Evolutionary conservation across 306 rosid genomes (phyloP), one percentile per base, ranked within the genome.

Genomic region (Prunus salicina): DNA sequence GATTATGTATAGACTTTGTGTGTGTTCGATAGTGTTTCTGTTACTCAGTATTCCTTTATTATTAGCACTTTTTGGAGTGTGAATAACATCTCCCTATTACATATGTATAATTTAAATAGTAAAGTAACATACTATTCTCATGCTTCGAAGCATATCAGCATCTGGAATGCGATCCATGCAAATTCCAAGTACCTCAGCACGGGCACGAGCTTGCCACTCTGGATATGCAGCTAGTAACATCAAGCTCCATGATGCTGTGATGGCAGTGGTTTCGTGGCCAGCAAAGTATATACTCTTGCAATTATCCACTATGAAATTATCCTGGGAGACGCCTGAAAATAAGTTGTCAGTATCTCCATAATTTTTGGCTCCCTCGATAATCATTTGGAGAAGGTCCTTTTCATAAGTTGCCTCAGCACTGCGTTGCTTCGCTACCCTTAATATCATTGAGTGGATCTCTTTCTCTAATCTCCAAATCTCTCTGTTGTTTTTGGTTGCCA

Each of bases 351-450:
- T 47, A n/a, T 71, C 77, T 5, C 70, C 80, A 1, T 18, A 60
- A 34, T 38, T 80, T 79, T 74, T 58, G 22, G 92, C 89, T 45
- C 95, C 89, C 51, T 93, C 83, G 3, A 89, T 76, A 74, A 93
- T 85, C 96, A 85, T 91, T 71, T 91, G 97, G 18, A 93, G 58
- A 15, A 93, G 91, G 78, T 91, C 96, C 70, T 89, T 73, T 73
- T 86, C 92, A 62, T 64, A 27, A 30, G 79, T 72, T 38, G 68
- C 77, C 30, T 68, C 73, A 18, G 41, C 65, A 1, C 43, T 28
- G 66, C 88, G 90, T 38, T 85, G 82, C 18, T 86, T 84, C 65
- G 84, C 84, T 67, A 89, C 81, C 78, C 45, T 72, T 56, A 67
- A 63, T 76, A 93, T 85, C 78, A 45, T 82, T 2, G 91, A 77